Evolutionary conservation across 306 rosid species (phyloP), one percentile per base, ranked within the genome.

Genomic region (Vigna reflexopilosa): DNA sequence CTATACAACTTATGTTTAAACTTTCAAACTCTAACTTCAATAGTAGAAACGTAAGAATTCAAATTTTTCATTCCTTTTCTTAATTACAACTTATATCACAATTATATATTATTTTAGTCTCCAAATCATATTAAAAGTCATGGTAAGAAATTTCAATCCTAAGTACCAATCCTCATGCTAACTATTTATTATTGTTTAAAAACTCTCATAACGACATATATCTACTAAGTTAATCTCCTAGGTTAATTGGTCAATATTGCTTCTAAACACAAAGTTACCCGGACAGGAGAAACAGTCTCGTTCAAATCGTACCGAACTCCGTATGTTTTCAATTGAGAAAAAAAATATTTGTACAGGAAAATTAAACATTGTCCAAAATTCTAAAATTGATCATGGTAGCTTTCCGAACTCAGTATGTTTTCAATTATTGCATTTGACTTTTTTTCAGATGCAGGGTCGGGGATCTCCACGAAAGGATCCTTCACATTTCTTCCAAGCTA

Each of bases 201-300:
- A 32, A 6, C 70, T 19, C 59, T 17, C 32, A 61, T 55, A 50
- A 57, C 2, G 11, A 55, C 44, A 13, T 38, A n/a, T 38, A 64
- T 24, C 26, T 64, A 38, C 16, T 24, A 24, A 24, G 28, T 24
- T 24, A 2, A 1, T 24, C 28, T 24, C 28, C 54, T 38, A 20
- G 20, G 20, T 20, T 20, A 20, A 20, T 20, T 20, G 1, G 20
- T 20, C 20, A 20, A 20, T 0, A 54, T 54, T 65, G 59, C 75
- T 65, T 80, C 22, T 11, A 34, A 55, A 19, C 63, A n/a, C n/a
- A n/a, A 16, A 66, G 76, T 55, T 55, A 73, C 47, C 1, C 4
- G 49, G 49, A 9, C 47, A 19, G 49, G 4, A 9, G 70, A 10
- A 61, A 57, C 14, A 17, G 34, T 77, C 40, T 17, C 7, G 24